A percentile compares a stretch with the other conserved stretches of the same genome.
Evolutionary conservation across 2,329 filamentous ascomycete genomes (phyloP).

Genomic region (Penicillium freii): DNA sequence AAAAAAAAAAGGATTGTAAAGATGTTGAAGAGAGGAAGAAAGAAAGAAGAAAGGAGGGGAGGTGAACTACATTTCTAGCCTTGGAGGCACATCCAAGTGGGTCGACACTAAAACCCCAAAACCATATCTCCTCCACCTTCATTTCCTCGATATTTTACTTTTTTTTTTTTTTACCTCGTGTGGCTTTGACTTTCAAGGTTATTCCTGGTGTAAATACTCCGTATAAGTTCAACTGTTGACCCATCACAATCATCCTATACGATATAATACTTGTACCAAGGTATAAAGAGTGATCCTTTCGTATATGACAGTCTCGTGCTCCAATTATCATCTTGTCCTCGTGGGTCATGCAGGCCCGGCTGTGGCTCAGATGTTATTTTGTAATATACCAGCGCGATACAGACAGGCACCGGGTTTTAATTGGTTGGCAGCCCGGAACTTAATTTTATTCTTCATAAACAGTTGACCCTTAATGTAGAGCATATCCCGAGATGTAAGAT

Average conservation of each 20-base stretch:
- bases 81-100: background rate
- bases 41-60: constrained; percentile 12
- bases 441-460: background rate
- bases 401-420: background rate
- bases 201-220: background rate
- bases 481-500: background rate
- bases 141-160: background rate
- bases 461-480: background rate
- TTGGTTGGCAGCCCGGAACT: background rate
- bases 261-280: background rate
- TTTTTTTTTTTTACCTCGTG: background rate
- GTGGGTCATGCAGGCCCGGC: constrained; percentile 2
- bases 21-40: constrained; percentile 22
- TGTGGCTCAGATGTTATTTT: constrained; percentile 1
- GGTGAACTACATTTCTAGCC: constrained; percentile 13
- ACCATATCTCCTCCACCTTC: background rate
- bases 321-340: background rate
- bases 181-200: background rate
- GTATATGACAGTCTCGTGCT: background rate
- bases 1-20: constrained; percentile 16
- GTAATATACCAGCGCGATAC: background rate
- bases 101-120: background rate
- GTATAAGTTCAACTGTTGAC: background rate
- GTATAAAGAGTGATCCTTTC: background rate
- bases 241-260: background rate